Base-by-base conservation (phyloP, 2,329 filamentous ascomycete genomes). In the Arthrobotrys pseudoclavata region DNA sequence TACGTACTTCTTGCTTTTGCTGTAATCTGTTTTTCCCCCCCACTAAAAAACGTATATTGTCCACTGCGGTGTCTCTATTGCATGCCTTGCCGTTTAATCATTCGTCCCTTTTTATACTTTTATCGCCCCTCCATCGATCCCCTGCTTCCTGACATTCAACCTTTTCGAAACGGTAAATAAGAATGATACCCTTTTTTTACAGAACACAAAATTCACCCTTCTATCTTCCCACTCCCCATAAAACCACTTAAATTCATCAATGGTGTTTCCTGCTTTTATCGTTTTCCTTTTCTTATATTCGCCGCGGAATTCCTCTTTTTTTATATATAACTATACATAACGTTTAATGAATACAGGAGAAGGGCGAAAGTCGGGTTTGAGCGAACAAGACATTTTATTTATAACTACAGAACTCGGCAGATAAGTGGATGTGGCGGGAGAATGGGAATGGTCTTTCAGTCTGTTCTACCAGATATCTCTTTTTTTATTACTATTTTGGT, bases 151-250 rank as follows among this genome's bases (percentile, higher is more conserved):
- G 34, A 22, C 53, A 40, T 64, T 52, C 57, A 9, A n/a, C 6
- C 60, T 60, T 53, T 52, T 55, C 62, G 61, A 45, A 34, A 53
- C 47, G 67, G 67, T 77, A 77, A 61, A 71, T 77, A 77, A 71
- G 74, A 52, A 77, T 63, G 74, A 77, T 77, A 77, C 74, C 74
- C 74, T 20, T 45, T 7, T 20, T 53, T 69, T 52, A 48, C 74
- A 77, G 61, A 68, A 62, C 18, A 20, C 60, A 70, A 64, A 66
- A 69, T 22, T 13, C 20, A 5, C 31, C 20, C 20, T 12, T 22
- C 18, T 9, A 22, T 42, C 62, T 53, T 26, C 47, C 29, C 18
- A 40, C 61, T n/a, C 24, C 42, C 24, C n/a, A 48, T 26, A 52
- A 66, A 52, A 66, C 18, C 29, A 10, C 1, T 20, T 40, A 18